Base-by-base conservation (phyloP, 805 yeast species). In the Sugiyamaella boreocaroliniensis region DNA sequence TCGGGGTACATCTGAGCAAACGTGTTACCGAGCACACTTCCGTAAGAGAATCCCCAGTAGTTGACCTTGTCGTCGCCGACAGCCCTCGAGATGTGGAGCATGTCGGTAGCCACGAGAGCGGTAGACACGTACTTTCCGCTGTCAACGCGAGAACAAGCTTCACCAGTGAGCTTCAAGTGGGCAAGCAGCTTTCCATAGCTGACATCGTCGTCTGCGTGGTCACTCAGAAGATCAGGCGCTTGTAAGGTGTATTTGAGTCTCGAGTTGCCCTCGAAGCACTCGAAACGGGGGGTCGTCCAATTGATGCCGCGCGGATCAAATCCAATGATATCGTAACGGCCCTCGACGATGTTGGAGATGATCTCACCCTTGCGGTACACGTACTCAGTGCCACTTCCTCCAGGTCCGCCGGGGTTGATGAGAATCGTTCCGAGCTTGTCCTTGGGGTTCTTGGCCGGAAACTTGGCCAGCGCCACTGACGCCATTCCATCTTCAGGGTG, bases 41-140 rank as follows among this genome's bases (percentile, higher is more conserved):
- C 63, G 46, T 60, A 60, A 37, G 61, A 57, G 54, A 57, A 60
- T 22, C 63, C 63, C 63, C 63, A 60, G 52, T 60, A 60, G 51
- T 60, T 59, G 26, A 60, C 48, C 48, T 59, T 59, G 2, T 37
- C 53, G 49, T 60, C 63, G 4, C 63, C 63, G 20, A 60, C 46
- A 6, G 62, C 61, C 6, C 45, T 40, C 50, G 61, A 61, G 14
- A 60, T 44, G 37, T 55, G 58, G 15, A 53, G 45, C 62, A 60
- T 59, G 41, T 60, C 63, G 12, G 61, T 55, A 8, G 59, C 59
- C 9, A 59, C 62, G 44, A 55, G 49, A 4, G 62, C 55, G 10
- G 63, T 59, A 42, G 58, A 42, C 44, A 60, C 47, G 44, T 48
- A 59, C 19, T 50, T 45, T 34, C 59, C 50, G 20, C 48, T 50